Base-by-base conservation (phyloP, 805 yeast species). In the Lachancea waltii region DNA sequence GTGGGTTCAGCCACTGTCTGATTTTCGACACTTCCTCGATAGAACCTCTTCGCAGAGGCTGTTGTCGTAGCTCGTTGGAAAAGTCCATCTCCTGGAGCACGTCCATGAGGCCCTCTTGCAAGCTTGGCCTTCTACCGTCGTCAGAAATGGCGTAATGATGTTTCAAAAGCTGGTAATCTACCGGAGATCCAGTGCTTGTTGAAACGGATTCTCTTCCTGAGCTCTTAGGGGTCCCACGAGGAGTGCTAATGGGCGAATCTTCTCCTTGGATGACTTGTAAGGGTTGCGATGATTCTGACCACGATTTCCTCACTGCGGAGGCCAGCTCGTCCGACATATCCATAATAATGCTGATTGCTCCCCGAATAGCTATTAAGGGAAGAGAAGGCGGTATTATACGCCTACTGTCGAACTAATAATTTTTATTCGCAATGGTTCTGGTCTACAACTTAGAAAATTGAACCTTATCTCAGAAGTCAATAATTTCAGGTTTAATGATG, bases 21-120 rank as follows among this genome's bases (percentile, higher is more conserved):
- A 58, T 50, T 45, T 58, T 51, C 39, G 53, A 58, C 16, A 55
- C 58, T 18, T 56, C 64, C 36, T 58, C 60, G 6, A 59, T 43
- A 9, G 62, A 57, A 13, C 58, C 42, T 9, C 62, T 39, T 38
- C 63, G 48, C 20, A 43, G 33, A 13, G 44, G 42, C 14, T 36
- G 32, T 7, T 40, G 35, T 7, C 32, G n/a, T 4, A 15, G 22
- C 17, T 35, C 28, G 25, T 21, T 21, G 32, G 23, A 8, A 33
- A 29, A 32, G 11, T 38, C 41, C 29, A 38, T 8, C 10, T 32
- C 36, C 18, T 33, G 26, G 13, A 38, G 19, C 8, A 38, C 33
- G 18, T 32, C 36, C 26, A 19, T 16, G 11, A 38, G 16, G 10
- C 27, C 41, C 16, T 27, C 41, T 16, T 31, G 36, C 11, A 28